phyloP scores from a whole-genome alignment of 208 protist species.

The Angomonas deanei region DNA sequence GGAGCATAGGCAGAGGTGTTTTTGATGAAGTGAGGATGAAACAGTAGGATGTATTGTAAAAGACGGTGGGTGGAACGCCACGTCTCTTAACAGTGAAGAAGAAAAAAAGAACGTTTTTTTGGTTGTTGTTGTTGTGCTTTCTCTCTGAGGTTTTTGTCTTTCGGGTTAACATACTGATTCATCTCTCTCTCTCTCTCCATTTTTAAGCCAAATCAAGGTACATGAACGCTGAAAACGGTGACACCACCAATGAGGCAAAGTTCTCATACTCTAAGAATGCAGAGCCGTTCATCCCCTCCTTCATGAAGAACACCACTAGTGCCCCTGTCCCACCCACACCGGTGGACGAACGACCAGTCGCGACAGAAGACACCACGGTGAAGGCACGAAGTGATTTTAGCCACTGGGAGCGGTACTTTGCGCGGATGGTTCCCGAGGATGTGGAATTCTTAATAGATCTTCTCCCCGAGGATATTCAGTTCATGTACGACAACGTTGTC shows the following conservation, averaged over 20 bases:
- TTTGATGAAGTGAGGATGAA: not conserved
- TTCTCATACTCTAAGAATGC: conserved; percentile 15
- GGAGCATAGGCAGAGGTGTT: not conserved
- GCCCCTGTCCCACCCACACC: conserved; percentile 1
- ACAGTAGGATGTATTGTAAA: too few species aligned
- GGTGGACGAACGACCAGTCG: not conserved
- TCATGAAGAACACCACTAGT: conserved; percentile 18
- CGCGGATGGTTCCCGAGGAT: conserved; percentile 28
- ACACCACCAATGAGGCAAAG: too few species aligned
- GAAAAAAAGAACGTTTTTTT: too few species aligned
- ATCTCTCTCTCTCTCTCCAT: too few species aligned
- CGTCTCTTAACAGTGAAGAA: too few species aligned
- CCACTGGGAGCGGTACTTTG: conserved; percentile 21
- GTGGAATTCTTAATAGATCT: conserved; percentile 43
- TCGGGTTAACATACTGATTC: too few species aligned
- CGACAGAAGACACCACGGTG: not conserved
- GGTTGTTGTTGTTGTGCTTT: too few species aligned
- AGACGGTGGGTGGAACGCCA: not conserved
- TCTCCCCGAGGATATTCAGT: conserved; percentile 36
- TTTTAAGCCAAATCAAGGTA: too few species aligned
- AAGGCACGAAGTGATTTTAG: too few species aligned
- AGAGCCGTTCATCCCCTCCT: conserved; percentile 53
- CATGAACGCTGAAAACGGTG: too few species aligned
- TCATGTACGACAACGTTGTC: conserved; percentile 29
- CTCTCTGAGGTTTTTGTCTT: too few species aligned